Evolutionary conservation across 371 early-diverging fungal genomes (phyloP).

Genomic region (Circinella minor): DNA sequence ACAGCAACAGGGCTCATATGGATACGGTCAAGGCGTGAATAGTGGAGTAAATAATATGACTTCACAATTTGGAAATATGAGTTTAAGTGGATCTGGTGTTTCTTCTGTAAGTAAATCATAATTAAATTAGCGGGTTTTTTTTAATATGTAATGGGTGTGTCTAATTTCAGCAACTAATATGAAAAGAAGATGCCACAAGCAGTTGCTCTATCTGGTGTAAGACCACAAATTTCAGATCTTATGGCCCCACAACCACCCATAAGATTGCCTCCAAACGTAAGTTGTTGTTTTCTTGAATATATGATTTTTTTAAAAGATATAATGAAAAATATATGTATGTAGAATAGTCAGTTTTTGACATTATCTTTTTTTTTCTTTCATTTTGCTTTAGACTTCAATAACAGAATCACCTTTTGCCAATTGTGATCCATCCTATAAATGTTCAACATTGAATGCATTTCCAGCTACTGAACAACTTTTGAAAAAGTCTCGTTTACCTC

Average conservation of each 20-base stretch:
- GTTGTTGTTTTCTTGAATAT: neutral
- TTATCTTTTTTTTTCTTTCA: neutral
- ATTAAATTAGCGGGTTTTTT: too few species aligned
- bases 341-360: neutral
- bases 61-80: conserved; percentile 53
- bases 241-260: conserved; percentile 58
- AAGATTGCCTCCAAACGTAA: conserved; percentile 64
- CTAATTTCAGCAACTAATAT: neutral
- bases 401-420: conserved; percentile 72
- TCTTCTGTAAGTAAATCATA: conserved; percentile 10
- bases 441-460: conserved; percentile 89
- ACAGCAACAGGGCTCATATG: conserved; percentile 26
- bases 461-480: conserved; percentile 82
- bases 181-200: conserved; percentile 32
- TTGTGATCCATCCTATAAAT: conserved; percentile 80
- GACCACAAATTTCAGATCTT: conserved; percentile 63
- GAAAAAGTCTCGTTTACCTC: conserved; percentile 85
- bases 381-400: conserved; percentile 58
- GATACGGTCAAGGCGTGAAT: conserved; percentile 24
- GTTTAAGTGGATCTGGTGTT: conserved; percentile 25
- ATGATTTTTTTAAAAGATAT: neutral
- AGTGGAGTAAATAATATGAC: conserved; percentile 37
- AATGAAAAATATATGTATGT: neutral
- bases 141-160: neutral
- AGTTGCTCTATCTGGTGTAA: conserved; percentile 56